Evolutionary conservation across 2,329 filamentous ascomycete species (phyloP), one percentile per base, ranked within the genome.

Genomic region (Beauveria pseudobassiana): DNA sequence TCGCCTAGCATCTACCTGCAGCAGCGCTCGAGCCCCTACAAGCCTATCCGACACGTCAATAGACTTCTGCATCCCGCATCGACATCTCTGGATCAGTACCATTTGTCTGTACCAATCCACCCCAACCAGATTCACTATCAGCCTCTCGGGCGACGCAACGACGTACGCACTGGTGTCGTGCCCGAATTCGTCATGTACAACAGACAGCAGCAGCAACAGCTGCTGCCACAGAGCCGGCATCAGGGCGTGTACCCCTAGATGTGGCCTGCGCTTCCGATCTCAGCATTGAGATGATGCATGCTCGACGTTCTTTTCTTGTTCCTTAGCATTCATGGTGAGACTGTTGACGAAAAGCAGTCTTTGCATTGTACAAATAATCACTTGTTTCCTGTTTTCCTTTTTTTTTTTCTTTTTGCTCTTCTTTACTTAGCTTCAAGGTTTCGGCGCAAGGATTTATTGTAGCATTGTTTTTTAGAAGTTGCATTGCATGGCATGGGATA

Each of bases 1-100:
- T 98, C 95, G 38, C 93, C 93, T 1, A 93, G 90, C 12, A 85
- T 91, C 69, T 96, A 96, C 74, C 80, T 97, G 43, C 89, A 90
- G 69, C 91, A 96, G 72, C 85, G 95, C 62, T 87, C 90, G 65
- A 98, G 93, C 61, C 95, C 95, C 3, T 98, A 98, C 75, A 90
- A 91, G 65, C 93, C 93, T 1, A 88, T 97, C 45, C 89, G 93
- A 59, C 85, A 91, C 64, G 91, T 97, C 63, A 92, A 95, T 67
- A 96, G 91, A 0, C 83, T 98, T n/a, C 80, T 97, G 34, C 91
- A 95, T 63, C 91, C 92, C 7, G 90, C 92, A 0, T 89, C 90
- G 26, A 82, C 86, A 9, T 91, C 91, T 8, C 82, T 96, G 65
- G 88, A 93, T 65, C 83, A 89, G 67, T 88, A 91, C 70, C 81